Percentiles rank a stretch among this genome's conserved stretches.
phyloP scores from a whole-genome alignment of 495 filamentous ascomycete genomes.

The Aspergillus hancockii region DNA sequence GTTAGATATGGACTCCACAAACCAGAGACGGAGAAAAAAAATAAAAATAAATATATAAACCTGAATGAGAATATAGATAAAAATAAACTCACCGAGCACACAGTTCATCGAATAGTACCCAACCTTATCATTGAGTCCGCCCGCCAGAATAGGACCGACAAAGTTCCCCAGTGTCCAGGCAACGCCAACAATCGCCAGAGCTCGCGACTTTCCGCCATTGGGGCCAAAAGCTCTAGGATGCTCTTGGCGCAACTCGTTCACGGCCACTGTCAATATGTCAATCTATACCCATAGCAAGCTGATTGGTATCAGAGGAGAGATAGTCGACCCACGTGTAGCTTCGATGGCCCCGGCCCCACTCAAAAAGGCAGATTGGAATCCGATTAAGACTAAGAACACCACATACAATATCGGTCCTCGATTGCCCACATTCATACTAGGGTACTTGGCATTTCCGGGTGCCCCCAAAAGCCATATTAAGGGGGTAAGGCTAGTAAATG shows the following conservation, averaged over 20 bases:
- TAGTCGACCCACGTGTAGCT: conserved; percentile 28
- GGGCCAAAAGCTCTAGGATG: conserved; percentile 36
- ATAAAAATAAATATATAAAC: no score
- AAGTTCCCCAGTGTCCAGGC: conserved; percentile 36
- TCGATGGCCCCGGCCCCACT: conserved; percentile 34
- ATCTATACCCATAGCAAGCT: no score
- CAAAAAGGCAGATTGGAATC: conserved; percentile 23
- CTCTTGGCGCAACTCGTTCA: conserved; percentile 27
- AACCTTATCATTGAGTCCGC: conserved; percentile 30
- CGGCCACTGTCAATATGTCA: background rate
- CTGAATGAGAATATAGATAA: no score
- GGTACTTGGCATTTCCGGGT: conserved; percentile 21
- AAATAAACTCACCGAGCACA: conserved; percentile 28
- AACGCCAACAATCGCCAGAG: conserved; percentile 36
- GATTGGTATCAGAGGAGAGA: background rate
- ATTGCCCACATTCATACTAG: conserved; percentile 16
- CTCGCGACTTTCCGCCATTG: conserved; percentile 40
- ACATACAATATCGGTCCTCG: conserved; percentile 26
- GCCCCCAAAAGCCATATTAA: conserved; percentile 27
- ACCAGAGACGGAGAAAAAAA: no score
- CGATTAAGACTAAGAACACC: conserved; percentile 18
- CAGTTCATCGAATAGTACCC: conserved; percentile 38
- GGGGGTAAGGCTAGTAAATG: conserved; percentile 21
- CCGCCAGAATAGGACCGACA: conserved; percentile 37
- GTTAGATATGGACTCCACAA: no score